Percentiles rank a stretch among this genome's conserved stretches.
phyloP scores from a whole-genome alignment of 768 basidiomycete species.

The Myochromella boudieri region DNA sequence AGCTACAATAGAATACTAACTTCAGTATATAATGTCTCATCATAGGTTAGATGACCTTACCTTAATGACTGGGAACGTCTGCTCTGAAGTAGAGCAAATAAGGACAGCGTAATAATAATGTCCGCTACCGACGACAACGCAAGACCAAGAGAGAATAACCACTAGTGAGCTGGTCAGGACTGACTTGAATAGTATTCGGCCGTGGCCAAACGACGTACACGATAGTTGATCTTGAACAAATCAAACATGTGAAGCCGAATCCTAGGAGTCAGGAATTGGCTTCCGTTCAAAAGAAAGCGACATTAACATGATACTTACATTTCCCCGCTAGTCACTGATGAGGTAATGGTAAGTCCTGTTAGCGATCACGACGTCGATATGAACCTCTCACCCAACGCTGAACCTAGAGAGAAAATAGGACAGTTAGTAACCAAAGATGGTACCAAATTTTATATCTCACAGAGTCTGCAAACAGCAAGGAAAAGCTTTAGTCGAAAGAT shows the following conservation, averaged over 20 bases:
- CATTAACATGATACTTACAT: conserved; percentile 16
- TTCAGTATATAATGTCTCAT: neutral
- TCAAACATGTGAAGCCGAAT: conserved; percentile 17
- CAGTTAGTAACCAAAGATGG: neutral
- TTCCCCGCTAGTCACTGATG: conserved; percentile 22
- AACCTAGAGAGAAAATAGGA: conserved; percentile 4
- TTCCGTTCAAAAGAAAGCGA: neutral
- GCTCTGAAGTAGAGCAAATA: conserved; percentile 25
- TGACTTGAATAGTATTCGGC: neutral
- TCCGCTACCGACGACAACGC: conserved; percentile 40
- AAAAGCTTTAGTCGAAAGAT: conserved; percentile 17
- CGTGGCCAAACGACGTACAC: conserved; percentile 19
- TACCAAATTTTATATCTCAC: neutral
- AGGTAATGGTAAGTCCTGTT: neutral
- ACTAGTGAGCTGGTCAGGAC: conserved; percentile 22
- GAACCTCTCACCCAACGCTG: conserved; percentile 13
- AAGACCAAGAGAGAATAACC: conserved; percentile 47
- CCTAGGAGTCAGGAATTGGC: conserved; percentile 11
- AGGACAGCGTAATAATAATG: conserved; percentile 29
- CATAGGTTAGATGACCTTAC: conserved; percentile 15
- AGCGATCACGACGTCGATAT: neutral
- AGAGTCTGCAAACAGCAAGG: neutral
- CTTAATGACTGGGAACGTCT: conserved; percentile 30
- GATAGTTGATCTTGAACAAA: conserved; percentile 18
- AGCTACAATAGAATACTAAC: conserved; percentile 19